phyloP scores from a whole-genome alignment of 2,329 filamentous ascomycete species.

The Parasarocladium wereldwijsianum region DNA sequence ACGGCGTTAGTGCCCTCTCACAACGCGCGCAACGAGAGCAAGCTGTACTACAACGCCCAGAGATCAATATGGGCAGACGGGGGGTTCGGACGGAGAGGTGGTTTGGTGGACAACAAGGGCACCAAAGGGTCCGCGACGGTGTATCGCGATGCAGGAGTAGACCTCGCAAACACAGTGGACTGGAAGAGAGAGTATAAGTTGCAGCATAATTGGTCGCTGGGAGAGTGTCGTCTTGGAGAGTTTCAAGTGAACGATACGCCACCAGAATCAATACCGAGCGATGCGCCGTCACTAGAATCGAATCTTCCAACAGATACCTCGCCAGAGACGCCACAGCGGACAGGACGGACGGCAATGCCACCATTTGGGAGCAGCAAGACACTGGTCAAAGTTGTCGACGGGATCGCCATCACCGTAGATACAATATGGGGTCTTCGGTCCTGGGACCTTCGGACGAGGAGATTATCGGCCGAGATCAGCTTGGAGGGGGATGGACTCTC shows the following conservation, averaged over 20 bases:
- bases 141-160: slow-evolving; percentile 4
- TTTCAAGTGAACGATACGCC: slow-evolving; percentile 37
- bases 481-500: slow-evolving; percentile 15
- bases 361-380: slow-evolving; percentile 32
- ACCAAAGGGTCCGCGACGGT: slow-evolving; percentile 19
- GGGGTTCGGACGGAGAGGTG: slow-evolving; percentile 23
- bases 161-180: slow-evolving; percentile 32
- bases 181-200: slow-evolving; percentile 87
- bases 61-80: slow-evolving; percentile 28
- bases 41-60: slow-evolving; percentile 29
- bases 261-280: slow-evolving; percentile 15
- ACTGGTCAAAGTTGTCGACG: slow-evolving; percentile 63
- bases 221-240: slow-evolving; percentile 67
- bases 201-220: slow-evolving; percentile 79
- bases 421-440: slow-evolving; percentile 53
- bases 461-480: slow-evolving; percentile 36
- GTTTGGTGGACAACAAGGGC: slow-evolving; percentile 37
- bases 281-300: too few species aligned
- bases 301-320: too few species aligned
- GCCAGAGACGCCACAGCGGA: slow-evolving; percentile 6
- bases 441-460: slow-evolving; percentile 57
- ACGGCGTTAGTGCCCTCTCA: slow-evolving; percentile 12
- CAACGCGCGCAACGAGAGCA: slow-evolving; percentile 17
- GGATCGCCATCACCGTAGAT: slow-evolving; percentile 67
- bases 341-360: not conserved